A percentile compares a stretch with the other conserved stretches of the same genome.
These are phyloP conservation scores for Asterochloris sp. DNA, from an alignment of 139 green algal species.

Conservation along the genomic window DNA sequence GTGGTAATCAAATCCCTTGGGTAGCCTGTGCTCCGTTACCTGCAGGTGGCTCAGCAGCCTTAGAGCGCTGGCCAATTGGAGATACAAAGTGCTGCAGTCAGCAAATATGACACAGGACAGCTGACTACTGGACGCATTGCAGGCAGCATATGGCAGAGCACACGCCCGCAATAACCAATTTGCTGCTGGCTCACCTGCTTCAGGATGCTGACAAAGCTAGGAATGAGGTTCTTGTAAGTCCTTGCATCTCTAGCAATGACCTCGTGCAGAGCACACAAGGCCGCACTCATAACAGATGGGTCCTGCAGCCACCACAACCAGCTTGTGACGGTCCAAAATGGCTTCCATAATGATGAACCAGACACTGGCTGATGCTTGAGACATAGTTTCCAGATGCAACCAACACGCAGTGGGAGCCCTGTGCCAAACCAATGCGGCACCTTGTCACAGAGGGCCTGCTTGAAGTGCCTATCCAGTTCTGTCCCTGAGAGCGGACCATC, in stretches of 20 bases:
- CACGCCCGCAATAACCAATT: too few relatives aligned
- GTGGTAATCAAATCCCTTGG: constrained; percentile 94
- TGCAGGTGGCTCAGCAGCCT: constrained; percentile 11
- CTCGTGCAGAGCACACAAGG: constrained; percentile 88
- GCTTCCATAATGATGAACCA: neutral
- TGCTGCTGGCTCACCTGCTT: constrained; percentile 72
- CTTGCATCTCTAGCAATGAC: constrained; percentile 53
- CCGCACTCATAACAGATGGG: constrained; percentile 91
- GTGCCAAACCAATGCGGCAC: constrained; percentile 14
- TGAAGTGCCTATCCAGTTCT: constrained; percentile 68
- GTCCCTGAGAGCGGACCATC: constrained; percentile 55
- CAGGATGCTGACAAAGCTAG: constrained; percentile 90
- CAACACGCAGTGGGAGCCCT: too few relatives aligned
- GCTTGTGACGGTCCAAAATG: neutral
- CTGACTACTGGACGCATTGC: neutral
- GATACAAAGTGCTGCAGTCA: neutral
- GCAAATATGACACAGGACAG: neutral
- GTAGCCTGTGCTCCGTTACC: constrained; percentile 84
- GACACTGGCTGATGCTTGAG: neutral
- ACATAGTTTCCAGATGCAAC: neutral
- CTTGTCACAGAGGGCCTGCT: constrained; percentile 70
- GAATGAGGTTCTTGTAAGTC: constrained; percentile 83
- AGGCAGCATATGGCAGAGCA: neutral
- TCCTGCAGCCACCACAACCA: constrained; percentile 55
- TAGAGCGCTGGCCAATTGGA: neutral